Evolutionary conservation across 2,329 filamentous ascomycete genomes (phyloP), one percentile per base, ranked within the genome.

Genomic region (Aspergillus pseudotamarii): DNA sequence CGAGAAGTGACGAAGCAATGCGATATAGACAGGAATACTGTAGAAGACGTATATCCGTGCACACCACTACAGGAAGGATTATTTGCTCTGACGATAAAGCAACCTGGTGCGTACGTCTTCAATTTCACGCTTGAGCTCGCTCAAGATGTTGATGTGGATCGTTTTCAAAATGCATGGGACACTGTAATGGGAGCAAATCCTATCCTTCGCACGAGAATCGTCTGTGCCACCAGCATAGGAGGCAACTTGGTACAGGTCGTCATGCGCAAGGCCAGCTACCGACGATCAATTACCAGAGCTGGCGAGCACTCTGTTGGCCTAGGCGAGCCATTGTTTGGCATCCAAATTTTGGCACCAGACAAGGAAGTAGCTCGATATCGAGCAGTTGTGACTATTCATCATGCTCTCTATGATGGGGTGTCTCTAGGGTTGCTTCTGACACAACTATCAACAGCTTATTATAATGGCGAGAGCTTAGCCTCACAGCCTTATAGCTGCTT

Each of bases 341-440:
- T 28, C 28, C 19, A 8, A 3, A 34, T 34, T 34, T 11, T 12
- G 26, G 48, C 26, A 51, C 10, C 48, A 30, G 48, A 19, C 10
- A 48, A 23, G 45, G 23, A 48, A 6, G 23, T 23, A 10, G 32
- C 10, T 10, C 6, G 28, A n/a, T 51, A 12, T 5, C 26, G 19
- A 12, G 12, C 23, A 28, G 6, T 32, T n/a, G 23, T 62, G 16
- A n/a, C 50, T 14, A 38, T 62, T n/a, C 60, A 62, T 16, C 60
- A 62, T 54, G 56, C 60, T 6, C 5, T 60, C 19, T 50, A 32
- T 26, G 61, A 63, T 50, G 57, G 58, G 2, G 57, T 50, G 57
- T 23, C 51, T 1, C 9, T 57, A 4, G 23, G 43, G 0, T 12
- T 60, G 16, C n/a, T 63, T 5, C n/a, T 60, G 36, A 23, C 48